Evolutionary conservation across 2,329 filamentous ascomycete genomes (phyloP).

Genomic region (Botryosphaeria dothidea): DNA sequence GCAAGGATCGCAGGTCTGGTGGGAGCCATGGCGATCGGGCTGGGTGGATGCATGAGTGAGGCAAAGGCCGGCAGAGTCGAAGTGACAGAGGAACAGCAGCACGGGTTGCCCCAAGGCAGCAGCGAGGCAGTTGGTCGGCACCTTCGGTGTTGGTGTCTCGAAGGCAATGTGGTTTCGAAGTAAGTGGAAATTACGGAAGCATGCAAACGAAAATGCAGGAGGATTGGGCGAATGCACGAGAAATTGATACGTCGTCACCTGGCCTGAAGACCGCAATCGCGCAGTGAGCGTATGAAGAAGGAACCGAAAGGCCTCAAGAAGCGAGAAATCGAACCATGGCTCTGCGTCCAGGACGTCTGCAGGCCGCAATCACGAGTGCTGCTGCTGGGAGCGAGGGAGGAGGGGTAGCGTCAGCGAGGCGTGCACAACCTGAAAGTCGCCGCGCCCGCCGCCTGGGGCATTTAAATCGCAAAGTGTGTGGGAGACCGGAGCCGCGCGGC

Average conservation of each 20-base stretch:
- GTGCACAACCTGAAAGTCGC: background rate
- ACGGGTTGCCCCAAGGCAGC: background rate
- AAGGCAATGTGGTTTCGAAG: background rate
- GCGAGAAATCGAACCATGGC: background rate
- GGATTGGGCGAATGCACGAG: background rate
- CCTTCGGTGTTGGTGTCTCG: background rate
- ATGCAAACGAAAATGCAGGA: background rate
- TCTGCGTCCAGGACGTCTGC: background rate
- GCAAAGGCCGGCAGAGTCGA: background rate
- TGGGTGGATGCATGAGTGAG: background rate
- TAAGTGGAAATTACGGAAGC: background rate
- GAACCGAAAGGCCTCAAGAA: background rate
- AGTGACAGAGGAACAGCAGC: background rate
- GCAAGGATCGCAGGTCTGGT: background rate
- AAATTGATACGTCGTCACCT: background rate
- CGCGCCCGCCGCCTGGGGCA: background rate
- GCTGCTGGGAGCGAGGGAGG: constrained; percentile 12
- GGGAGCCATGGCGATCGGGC: background rate
- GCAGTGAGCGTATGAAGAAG: background rate
- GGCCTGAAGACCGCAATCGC: background rate
- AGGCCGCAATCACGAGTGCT: constrained; percentile 10
- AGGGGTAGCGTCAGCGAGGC: constrained; percentile 16
- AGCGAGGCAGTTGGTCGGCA: background rate
- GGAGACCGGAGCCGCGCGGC: background rate
- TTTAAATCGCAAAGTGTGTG: background rate